Base-by-base conservation (phyloP, 371 early-diverging fungal genomes). In the Rhizopus sp. region DNA sequence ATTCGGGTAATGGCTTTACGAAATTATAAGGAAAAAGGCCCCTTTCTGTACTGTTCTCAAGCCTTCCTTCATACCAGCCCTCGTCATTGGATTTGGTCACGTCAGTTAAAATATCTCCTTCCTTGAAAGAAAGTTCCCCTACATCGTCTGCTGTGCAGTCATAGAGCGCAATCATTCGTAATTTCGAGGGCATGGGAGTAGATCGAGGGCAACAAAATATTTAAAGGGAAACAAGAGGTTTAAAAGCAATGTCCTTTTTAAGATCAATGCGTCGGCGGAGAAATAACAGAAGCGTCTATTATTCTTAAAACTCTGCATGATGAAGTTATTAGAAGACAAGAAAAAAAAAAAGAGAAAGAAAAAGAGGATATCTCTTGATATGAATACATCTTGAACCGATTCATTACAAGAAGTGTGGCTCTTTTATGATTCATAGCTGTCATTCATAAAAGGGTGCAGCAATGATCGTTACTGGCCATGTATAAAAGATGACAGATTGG, bases 131-230 rank as follows among this genome's bases (percentile, higher is more conserved):
- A 45, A 87, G 66, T 55, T 87, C 88, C 5, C 74, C 77, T 23
- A 70, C 68, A 37, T 83, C 81, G 53, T 87, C 88, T 5, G 82
- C 88, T 41, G 66, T 61, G 53, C 88, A 87, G 55, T 85, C 81
- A 66, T 72, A 87, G n/a, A 84, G 50, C 17, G 88, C 88, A 32
- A 71, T 76, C 42, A 84, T 83, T 57, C 66, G 69, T 52, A 59
- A 40, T 50, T 57, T 65, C 9, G 64, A 40, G 9, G 37, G 31
- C 62, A 62, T 66, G 50, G 16, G 16, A 7, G 16, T 42, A n/a
- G 13, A 16, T 12, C 46, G 44, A 32, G 29, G 12, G 17, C 8
- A 39, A 17, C 17, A 50, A 6, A 48, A 40, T 46, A 44, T 35
- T 31, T 15, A 47, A 31, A 9, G 13, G 42, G 16, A 51, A 40